A percentile compares a stretch with the other conserved stretches of the same genome.
Conservation (phyloP, 2,329 filamentous ascomycete genomes). For the Arthrobotrys entomopaga region DNA sequence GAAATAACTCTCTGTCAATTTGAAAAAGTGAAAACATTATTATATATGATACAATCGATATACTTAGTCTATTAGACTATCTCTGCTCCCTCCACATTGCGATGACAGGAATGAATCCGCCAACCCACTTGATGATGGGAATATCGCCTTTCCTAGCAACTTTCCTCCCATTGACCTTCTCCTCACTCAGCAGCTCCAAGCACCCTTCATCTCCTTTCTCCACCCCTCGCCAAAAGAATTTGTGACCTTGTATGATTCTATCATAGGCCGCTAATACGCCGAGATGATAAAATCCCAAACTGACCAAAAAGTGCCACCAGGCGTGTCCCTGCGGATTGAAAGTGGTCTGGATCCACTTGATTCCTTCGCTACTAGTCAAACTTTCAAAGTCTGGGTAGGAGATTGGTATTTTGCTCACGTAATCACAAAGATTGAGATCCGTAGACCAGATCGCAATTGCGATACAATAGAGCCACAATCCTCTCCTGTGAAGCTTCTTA, state of each 20-base stretch:
- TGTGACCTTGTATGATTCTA: slow-evolving; percentile 28
- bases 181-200: slow-evolving; percentile 31
- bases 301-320: slow-evolving; percentile 50
- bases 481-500: slow-evolving; percentile 24
- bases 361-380: background rate
- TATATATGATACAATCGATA: too few relatives aligned
- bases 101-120: slow-evolving; percentile 32
- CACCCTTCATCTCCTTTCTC: slow-evolving; percentile 28
- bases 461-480: slow-evolving; percentile 17
- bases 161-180: slow-evolving; percentile 21
- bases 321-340: slow-evolving; percentile 51
- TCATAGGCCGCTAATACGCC: slow-evolving; percentile 36
- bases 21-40: too few relatives aligned
- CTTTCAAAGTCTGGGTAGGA: slow-evolving; percentile 17
- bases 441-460: slow-evolving; percentile 37
- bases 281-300: slow-evolving; percentile 44
- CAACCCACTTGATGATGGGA: slow-evolving; percentile 38
- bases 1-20: too few relatives aligned
- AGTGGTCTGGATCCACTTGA: slow-evolving; percentile 32
- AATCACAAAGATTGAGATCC: slow-evolving; percentile 47
- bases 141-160: slow-evolving; percentile 39
- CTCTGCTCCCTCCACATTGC: slow-evolving; percentile 33
- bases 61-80: background rate
- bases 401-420: slow-evolving; percentile 33
- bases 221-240: slow-evolving; percentile 39